phyloP scores from a whole-genome alignment of 495 filamentous ascomycete genomes.

The Penicillium cataractarum region DNA sequence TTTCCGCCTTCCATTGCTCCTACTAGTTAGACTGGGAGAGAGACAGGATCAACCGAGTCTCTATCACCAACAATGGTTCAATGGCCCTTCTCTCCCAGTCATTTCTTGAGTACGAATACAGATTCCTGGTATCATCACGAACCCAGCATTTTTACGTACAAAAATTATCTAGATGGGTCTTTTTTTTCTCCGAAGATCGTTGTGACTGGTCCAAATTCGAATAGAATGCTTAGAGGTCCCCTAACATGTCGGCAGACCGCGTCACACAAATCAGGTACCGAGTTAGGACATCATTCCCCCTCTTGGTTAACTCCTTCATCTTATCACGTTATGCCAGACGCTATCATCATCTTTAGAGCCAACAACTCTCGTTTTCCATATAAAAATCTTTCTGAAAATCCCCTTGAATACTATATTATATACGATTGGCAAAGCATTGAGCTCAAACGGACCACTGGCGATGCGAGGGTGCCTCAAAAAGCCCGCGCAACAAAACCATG shows the following conservation, averaged over 20 bases:
- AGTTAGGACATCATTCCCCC: constrained; percentile 11
- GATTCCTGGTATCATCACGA: constrained; percentile 16
- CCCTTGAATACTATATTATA: constrained; percentile 15
- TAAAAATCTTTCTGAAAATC: background rate
- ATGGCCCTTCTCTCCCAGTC: background rate
- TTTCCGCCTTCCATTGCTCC: constrained; percentile 19
- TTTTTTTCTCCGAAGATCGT: constrained; percentile 22
- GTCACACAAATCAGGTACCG: constrained; percentile 34
- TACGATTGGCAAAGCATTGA: background rate
- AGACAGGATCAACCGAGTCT: background rate
- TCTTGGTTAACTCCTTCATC: background rate
- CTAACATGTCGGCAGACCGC: constrained; percentile 13
- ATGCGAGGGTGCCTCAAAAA: background rate
- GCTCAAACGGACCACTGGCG: background rate
- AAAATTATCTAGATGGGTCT: background rate
- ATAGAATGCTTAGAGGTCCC: constrained; percentile 14
- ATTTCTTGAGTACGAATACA: background rate
- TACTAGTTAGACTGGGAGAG: background rate
- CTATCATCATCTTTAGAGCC: background rate
- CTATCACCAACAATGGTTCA: background rate
- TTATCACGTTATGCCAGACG: background rate
- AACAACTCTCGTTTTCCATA: background rate
- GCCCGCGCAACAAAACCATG: no score
- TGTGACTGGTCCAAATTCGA: constrained; percentile 18
- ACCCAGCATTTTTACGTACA: background rate